Base-by-base conservation (phyloP, 192 early-diverging fungal genomes). In the Geranomyces variabilis region DNA sequence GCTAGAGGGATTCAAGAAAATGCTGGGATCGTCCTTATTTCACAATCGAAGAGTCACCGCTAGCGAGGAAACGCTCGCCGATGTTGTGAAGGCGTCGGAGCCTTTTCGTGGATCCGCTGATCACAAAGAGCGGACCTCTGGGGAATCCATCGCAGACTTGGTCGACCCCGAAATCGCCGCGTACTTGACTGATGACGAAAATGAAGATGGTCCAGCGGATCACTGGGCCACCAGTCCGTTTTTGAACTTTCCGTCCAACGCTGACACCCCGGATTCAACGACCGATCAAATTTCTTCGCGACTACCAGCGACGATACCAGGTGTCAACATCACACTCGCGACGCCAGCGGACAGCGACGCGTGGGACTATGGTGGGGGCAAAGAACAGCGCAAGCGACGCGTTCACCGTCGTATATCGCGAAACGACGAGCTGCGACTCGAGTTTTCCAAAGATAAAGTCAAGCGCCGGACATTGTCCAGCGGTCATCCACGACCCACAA, bases 121-220 rank as follows among this genome's bases (percentile, higher is more conserved):
- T 6, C 24, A 75, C 0, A 77, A 80, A 33, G 77, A 86, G 45
- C 74, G 71, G 0, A 66, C 62, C 29, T 62, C 75, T 44, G 66
- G 66, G 9, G 81, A 81, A 33, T 46, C 55, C 9, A 49, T 24
- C 17, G 22, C 29, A 9, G 80, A 82, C 17, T 68, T 83, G 1
- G 31, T 87, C 12, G 86, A 88, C 60, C 86, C 84, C 19, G 86
- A 88, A 49, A 83, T 88, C n/a, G 86, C 80, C 12, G 78, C 79
- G 0, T 88, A 83, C 60, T 82, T 80, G 82, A 83, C 77, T 0
- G 87, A 89, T 24, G 88, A 89, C n/a, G 87, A 90, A 28, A 83
- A 83, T 19, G 80, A 83, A 29, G 44, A 30, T 26, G 70, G 33
- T 22, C n/a, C 26, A 1, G 26, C 70, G 13, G 62, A 49, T 49